phyloP scores from a whole-genome alignment of 305 asterid species.

The Nicotiana rustica region DNA sequence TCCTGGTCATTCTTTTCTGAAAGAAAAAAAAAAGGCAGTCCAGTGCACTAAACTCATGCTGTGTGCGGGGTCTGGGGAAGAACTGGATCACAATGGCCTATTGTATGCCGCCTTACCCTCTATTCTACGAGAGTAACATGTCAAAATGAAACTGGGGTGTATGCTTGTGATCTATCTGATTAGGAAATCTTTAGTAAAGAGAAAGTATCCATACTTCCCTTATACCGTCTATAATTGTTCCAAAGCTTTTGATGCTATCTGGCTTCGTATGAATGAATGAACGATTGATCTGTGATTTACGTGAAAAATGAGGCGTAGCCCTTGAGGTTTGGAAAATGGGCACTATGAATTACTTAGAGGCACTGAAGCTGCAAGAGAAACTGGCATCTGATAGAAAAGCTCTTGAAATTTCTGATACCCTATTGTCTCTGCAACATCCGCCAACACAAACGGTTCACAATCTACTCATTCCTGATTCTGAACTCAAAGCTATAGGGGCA shows the following conservation, averaged over 20 bases:
- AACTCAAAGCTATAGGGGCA: conserved; percentile 72
- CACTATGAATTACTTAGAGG: conserved; percentile 60
- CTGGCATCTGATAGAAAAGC: conserved; percentile 62
- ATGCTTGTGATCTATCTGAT: neutral
- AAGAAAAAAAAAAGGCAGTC: too few species aligned
- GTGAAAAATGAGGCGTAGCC: conserved; percentile 38
- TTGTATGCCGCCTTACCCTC: too few species aligned
- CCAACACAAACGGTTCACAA: conserved; percentile 73
- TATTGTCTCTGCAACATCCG: conserved; percentile 77
- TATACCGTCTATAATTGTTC: neutral
- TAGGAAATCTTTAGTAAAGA: neutral
- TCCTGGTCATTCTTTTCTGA: too few species aligned
- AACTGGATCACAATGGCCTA: too few species aligned
- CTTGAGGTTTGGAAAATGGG: conserved; percentile 82
- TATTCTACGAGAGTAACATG: neutral
- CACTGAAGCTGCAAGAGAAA: conserved; percentile 75
- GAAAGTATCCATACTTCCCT: neutral
- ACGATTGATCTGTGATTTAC: neutral
- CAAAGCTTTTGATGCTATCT: neutral
- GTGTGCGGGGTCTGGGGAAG: too few species aligned
- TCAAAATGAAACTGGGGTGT: neutral
- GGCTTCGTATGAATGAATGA: neutral
- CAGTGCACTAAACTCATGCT: too few species aligned
- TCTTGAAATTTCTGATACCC: conserved; percentile 57
- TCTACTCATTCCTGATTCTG: conserved; percentile 62